Conservation (phyloP, 2,329 filamentous ascomycete species). For the Neofusicoccum cordaticola region DNA sequence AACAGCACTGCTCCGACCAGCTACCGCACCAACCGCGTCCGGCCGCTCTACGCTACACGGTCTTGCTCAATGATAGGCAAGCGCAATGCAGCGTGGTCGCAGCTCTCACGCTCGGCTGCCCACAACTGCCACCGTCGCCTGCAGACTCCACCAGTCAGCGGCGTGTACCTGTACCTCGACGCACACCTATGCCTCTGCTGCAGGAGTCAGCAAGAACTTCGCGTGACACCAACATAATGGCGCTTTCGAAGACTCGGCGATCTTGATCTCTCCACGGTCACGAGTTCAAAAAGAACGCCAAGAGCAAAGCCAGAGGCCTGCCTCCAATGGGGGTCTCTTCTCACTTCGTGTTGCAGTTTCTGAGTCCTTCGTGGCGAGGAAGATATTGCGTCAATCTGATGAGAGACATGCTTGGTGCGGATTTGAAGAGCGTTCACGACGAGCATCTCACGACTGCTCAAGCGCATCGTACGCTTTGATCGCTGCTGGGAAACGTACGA, state of each 20-base stretch:
- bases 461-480: neutral
- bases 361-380: constrained; percentile 66
- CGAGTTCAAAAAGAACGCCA: constrained; percentile 86
- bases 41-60: neutral
- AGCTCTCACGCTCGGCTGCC: too few relatives aligned
- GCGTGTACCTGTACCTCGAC: constrained; percentile 3
- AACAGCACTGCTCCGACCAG: neutral
- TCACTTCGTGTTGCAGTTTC: constrained; percentile 89
- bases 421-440: neutral
- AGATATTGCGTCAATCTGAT: constrained; percentile 82
- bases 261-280: constrained; percentile 64
- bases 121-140: too few relatives aligned
- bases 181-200: constrained; percentile 14
- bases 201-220: neutral
- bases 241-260: constrained; percentile 92
- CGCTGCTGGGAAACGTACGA: neutral
- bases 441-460: neutral
- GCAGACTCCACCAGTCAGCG: too few relatives aligned
- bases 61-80: neutral
- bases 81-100: too few relatives aligned
- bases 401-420: constrained; percentile 59
- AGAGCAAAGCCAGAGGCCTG: constrained; percentile 73
- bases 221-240: constrained; percentile 40
- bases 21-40: neutral
- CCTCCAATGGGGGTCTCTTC: constrained; percentile 64